A percentile compares a stretch with the other conserved stretches of the same genome.
Evolutionary conservation across 345 rosid species (phyloP).

Genomic region (Hibiscus mutabilis): DNA sequence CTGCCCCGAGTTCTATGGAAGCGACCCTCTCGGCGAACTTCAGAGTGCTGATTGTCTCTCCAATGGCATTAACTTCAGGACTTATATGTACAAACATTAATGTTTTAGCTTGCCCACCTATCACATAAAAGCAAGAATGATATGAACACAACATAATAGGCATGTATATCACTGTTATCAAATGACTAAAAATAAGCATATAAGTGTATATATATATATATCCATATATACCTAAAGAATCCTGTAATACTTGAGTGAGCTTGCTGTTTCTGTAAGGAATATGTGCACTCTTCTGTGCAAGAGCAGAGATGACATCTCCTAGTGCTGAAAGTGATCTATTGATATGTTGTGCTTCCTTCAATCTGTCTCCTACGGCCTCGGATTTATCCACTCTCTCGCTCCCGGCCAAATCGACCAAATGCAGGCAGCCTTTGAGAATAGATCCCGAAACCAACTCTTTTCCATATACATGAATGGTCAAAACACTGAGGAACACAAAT

Average conservation of each 20-base stretch:
- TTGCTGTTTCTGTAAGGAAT: conserved; percentile 97
- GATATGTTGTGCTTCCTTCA: conserved; percentile 96
- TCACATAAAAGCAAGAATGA: not conserved
- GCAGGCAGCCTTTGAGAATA: conserved; percentile 79
- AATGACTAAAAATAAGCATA: conserved; percentile 1
- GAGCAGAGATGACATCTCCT: conserved; percentile 94
- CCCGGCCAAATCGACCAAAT: conserved; percentile 96
- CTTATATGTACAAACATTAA: conserved; percentile 93
- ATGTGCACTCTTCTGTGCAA: conserved; percentile 86
- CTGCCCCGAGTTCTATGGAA: conserved; percentile 91
- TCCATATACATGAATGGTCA: conserved; percentile 91
- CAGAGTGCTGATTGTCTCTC: conserved; percentile 92
- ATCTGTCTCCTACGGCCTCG: conserved; percentile 90
- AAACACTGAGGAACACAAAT: conserved; percentile 41
- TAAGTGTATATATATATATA: not conserved
- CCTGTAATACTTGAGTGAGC: conserved; percentile 92
- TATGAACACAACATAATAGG: conserved; percentile 1
- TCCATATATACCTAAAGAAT: conserved; percentile 60
- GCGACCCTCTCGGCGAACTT: conserved; percentile 98
- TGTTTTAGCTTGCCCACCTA: conserved; percentile 98
- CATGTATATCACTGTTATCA: not conserved
- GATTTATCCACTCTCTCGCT: conserved; percentile 98
- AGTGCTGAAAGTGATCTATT: conserved; percentile 89
- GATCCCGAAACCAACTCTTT: conserved; percentile 79
- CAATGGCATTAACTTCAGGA: conserved; percentile 72